Percentiles rank a stretch among this genome's conserved stretches.
Conservation (phyloP, 2,329 filamentous ascomycete genomes). For the Neofusicoccum sp. region DNA sequence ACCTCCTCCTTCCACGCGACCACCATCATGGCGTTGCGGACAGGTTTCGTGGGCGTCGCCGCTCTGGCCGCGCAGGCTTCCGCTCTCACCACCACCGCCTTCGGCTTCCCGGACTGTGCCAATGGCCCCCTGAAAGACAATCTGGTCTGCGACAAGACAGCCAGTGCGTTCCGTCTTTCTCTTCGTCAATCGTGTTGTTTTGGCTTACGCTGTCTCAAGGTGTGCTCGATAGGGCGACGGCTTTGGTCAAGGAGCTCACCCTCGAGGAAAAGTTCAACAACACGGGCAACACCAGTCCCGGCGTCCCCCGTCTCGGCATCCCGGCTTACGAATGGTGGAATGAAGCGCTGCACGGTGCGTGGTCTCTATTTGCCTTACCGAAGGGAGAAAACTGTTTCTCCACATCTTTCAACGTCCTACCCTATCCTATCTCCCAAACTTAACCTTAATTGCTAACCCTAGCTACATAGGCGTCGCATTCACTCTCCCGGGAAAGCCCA, state of each 20-base stretch:
- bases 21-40: constrained; percentile 8
- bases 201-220: neutral
- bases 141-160: constrained; percentile 51
- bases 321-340: constrained; percentile 62
- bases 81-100: constrained; percentile 2
- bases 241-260: constrained; percentile 52
- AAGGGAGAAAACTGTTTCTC: neutral
- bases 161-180: constrained; percentile 23
- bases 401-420: neutral
- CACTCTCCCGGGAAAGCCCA: constrained; percentile 53
- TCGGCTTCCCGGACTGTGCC: constrained; percentile 50
- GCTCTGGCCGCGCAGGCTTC: constrained; percentile 2
- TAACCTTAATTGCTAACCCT: neutral
- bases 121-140: constrained; percentile 52
- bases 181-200: neutral
- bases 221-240: constrained; percentile 41
- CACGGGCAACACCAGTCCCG: constrained; percentile 49
- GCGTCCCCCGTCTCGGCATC: constrained; percentile 56
- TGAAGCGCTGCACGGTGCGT: constrained; percentile 51
- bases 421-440: constrained; percentile 38
- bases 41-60: neutral
- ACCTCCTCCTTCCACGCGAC: constrained; percentile 50
- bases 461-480: constrained; percentile 48
- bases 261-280: constrained; percentile 52
- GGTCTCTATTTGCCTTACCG: neutral